Evolutionary conservation across 352 stramenopile genomes (phyloP), one percentile per base, ranked within the genome.

Genomic region (Phytophthora boehmeriae): DNA sequence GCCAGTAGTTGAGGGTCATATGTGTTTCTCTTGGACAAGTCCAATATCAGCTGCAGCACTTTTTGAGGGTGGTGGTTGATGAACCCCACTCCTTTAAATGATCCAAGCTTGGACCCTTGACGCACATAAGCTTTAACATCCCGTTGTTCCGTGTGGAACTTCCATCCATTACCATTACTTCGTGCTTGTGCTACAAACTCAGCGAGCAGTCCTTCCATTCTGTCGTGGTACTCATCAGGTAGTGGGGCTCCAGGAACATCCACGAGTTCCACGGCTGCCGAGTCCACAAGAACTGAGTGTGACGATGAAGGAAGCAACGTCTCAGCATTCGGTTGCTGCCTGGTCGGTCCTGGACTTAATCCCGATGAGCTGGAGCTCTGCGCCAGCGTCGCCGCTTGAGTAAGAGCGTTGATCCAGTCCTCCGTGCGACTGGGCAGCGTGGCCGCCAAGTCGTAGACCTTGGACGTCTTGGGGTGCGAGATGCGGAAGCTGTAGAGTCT

Each of bases 401-500:
- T 53, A 1, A 91, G 63, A 23, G 64, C 68, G 0, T 81, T 58
- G 36, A 92, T 76, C 83, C 83, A 92, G 57, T 87, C 73, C 23
- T 88, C 68, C 0, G 73, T 79, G 63, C 70, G 68, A 50, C 73
- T 78, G 43, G 78, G 56, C 36, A 89, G 62, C 35, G 78, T 89
- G 8, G 80, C 71, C 5, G 80, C 80, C 41, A 89, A 64, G 66
- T 89, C 76, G 66, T 90, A 88, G 10, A 84, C 73, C 46, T 82
- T 83, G 51, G 73, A 82, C n/a, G 77, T 87, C 61, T 83, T 80
- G 10, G 80, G 76, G 56, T 92, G 83, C 51, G 80, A 79, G 56
- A 90, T 86, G 60, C 75, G 77, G 67, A 92, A 90, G 61, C 77
- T 89, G 66, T 88, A 89, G 68, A 81, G 76, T 47, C 86, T 86